Base-by-base conservation (phyloP, 1,139 yeast genomes). In the Suhomyces maxii region DNA sequence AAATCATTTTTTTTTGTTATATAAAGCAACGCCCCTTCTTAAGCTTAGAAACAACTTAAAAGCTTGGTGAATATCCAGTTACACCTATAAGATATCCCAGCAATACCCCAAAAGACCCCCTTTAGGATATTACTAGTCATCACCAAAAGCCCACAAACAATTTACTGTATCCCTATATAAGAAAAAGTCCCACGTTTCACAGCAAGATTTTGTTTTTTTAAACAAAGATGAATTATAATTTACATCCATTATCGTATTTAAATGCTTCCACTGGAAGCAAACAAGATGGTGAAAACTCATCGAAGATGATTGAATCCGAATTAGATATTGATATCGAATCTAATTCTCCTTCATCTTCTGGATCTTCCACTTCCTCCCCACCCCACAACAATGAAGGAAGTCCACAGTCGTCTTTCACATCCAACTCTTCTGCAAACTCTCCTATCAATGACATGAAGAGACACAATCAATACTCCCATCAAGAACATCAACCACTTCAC, bases 211-310 rank as follows among this genome's bases (percentile, higher is more conserved):
- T 18, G 3, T 18, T 18, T 18, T 6, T 18, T 4, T 18, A 4
- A 18, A 18, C 23, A 18, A 18, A 18, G 23, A 70, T 72, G 76
- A 73, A 72, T 52, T 74, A 71, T 54, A 74, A 73, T 53, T 61
- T 74, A 48, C 79, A 74, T 51, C 79, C 79, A 11, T 71, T 73
- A 30, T 63, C 77, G 13, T 74, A 74, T 50, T 67, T 74, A 45
- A 74, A 74, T 58, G 78, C 78, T 30, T 64, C 66, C 40, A 50
- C 52, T 32, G 31, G 32, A 54, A 50, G 44, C 39, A 52, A 56
- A 44, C 46, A 41, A 13, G 36, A 43, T 31, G 40, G 36, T 38
- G 44, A 38, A 34, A 39, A 40, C 31, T 36, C 42, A 7, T 36
- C 48, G 34, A 42, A 38, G 37, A 26, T 41, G 37, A 34, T 44